phyloP scores from a whole-genome alignment of 805 yeast genomes.

The Zygotorulaspora chibaensis region DNA sequence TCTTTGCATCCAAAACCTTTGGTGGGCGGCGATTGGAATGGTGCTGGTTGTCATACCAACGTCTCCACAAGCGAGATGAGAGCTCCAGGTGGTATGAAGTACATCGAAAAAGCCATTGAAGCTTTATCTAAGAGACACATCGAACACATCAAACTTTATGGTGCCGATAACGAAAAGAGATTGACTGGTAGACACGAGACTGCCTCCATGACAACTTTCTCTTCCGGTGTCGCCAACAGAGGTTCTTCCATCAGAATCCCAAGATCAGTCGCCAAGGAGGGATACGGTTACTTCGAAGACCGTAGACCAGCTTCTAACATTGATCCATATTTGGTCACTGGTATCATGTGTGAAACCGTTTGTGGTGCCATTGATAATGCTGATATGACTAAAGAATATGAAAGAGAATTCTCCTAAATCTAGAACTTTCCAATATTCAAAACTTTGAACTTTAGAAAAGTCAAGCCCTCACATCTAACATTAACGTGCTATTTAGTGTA shows the following conservation, averaged over 20 bases:
- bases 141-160: constrained; percentile 93
- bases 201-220: constrained; percentile 85
- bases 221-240: constrained; percentile 98
- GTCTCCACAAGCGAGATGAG: constrained; percentile 93
- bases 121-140: constrained; percentile 93
- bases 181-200: constrained; percentile 98
- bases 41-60: constrained; percentile 99
- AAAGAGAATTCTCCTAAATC: constrained; percentile 55
- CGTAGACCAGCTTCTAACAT: constrained; percentile 99
- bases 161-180: constrained; percentile 92
- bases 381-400: constrained; percentile 86
- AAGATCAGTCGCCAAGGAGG: constrained; percentile 97
- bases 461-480: background rate
- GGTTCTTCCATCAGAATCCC: constrained; percentile 99
- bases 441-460: background rate
- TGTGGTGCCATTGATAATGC: constrained; percentile 93
- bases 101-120: constrained; percentile 86
- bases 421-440: background rate
- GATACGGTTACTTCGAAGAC: constrained; percentile 98
- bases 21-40: constrained; percentile 99
- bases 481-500: background rate
- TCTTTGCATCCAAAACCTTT: constrained; percentile 99
- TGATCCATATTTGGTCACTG: constrained; percentile 97
- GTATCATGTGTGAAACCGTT: constrained; percentile 95
- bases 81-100: constrained; percentile 91